These are phyloP conservation scores for Mortierella sp. DNA, from an alignment of 371 early-diverging fungal species.

Conservation along the genomic window DNA sequence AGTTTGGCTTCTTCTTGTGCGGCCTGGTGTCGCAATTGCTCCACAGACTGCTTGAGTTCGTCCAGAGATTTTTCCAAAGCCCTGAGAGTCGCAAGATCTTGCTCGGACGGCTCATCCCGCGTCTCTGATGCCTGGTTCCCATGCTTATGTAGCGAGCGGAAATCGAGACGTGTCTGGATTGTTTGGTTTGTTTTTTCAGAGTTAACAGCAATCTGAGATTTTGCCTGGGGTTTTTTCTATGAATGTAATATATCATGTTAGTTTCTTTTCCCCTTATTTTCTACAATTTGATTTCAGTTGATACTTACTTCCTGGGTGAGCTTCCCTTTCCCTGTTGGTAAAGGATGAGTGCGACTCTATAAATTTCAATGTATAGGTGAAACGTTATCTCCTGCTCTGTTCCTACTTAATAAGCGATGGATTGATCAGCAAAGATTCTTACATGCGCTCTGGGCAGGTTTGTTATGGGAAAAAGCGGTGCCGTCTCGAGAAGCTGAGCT, in stretches of 20 bases:
- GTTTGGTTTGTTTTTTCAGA: slow-evolving; percentile 10
- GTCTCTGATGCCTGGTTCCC: neutral
- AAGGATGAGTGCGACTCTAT: slow-evolving; percentile 36
- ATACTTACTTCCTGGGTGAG: slow-evolving; percentile 11
- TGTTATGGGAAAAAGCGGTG: slow-evolving; percentile 30
- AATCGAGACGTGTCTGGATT: slow-evolving; percentile 28
- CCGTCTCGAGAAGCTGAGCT: slow-evolving; percentile 25
- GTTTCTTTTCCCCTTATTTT: neutral
- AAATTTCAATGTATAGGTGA: neutral
- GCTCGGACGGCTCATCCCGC: neutral
- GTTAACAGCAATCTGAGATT: slow-evolving; percentile 18
- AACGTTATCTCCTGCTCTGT: neutral
- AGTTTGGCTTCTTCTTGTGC: slow-evolving; percentile 18
- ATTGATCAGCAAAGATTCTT: neutral
- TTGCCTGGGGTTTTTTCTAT: slow-evolving; percentile 20
- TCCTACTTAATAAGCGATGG: no score
- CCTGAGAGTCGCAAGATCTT: slow-evolving; percentile 6
- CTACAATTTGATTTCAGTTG: neutral
- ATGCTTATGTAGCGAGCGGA: slow-evolving; percentile 1
- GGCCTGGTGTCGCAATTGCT: slow-evolving; percentile 5
- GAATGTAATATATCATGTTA: neutral
- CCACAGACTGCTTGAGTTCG: slow-evolving; percentile 17
- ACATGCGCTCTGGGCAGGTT: slow-evolving; percentile 38
- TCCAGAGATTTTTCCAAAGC: slow-evolving; percentile 10
- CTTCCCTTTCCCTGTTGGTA: slow-evolving; percentile 29